Conservation (phyloP, 495 filamentous ascomycete genomes). For the Hypoxylon perforatum region DNA sequence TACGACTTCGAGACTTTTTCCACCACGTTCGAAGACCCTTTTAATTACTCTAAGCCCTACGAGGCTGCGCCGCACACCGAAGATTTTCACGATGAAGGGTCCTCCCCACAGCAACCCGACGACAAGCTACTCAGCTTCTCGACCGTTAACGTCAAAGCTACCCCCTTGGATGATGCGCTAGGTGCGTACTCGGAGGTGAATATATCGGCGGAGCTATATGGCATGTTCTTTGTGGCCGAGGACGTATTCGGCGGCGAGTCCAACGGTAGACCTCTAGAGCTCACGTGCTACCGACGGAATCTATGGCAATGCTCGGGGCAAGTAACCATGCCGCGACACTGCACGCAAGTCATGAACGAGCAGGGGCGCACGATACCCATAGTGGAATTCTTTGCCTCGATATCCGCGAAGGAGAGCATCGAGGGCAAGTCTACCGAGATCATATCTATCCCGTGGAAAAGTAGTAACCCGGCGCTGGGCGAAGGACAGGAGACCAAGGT, state of each 20-base stretch:
- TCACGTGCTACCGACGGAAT: slow-evolving; percentile 93
- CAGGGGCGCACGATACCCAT: slow-evolving; percentile 80
- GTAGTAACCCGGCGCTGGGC: slow-evolving; percentile 68
- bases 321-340: slow-evolving; percentile 76
- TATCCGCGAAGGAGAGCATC: slow-evolving; percentile 90
- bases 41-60: slow-evolving; percentile 66
- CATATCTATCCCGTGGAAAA: slow-evolving; percentile 94
- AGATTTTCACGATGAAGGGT: slow-evolving; percentile 46
- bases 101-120: slow-evolving; percentile 67
- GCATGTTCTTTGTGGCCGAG: slow-evolving; percentile 96
- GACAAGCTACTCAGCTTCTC: slow-evolving; percentile 86
- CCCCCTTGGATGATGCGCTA: slow-evolving; percentile 70
- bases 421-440: slow-evolving; percentile 90
- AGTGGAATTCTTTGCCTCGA: slow-evolving; percentile 77
- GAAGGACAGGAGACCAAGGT: slow-evolving; percentile 62
- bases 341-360: slow-evolving; percentile 80
- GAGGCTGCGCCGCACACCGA: slow-evolving; percentile 52
- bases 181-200: slow-evolving; percentile 66
- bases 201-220: slow-evolving; percentile 86
- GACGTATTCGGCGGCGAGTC: slow-evolving; percentile 63
- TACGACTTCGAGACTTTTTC: slow-evolving; percentile 67
- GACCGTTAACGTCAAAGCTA: slow-evolving; percentile 72
- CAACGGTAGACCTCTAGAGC: slow-evolving; percentile 73
- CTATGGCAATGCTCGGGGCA: slow-evolving; percentile 89
- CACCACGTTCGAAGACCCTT: slow-evolving; percentile 75